Percentiles rank a stretch among this genome's conserved stretches.
phyloP scores from a whole-genome alignment of 495 filamentous ascomycete species.

The Hapsidospora chrysogenum region DNA sequence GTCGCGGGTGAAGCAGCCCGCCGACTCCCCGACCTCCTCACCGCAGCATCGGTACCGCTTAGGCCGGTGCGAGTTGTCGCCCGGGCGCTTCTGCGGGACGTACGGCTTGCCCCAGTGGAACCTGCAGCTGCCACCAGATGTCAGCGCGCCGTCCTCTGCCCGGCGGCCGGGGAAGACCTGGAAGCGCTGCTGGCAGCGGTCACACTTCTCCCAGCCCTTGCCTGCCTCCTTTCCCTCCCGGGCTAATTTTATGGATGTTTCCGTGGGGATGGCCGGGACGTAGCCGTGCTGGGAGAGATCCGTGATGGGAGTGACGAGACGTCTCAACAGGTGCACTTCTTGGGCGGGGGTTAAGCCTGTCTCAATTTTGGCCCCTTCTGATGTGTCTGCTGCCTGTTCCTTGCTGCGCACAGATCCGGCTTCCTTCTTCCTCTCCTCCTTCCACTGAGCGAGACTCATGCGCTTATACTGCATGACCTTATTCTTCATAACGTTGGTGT shows the following conservation, averaged over 20 bases:
- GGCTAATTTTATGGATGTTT: slow-evolving; percentile 43
- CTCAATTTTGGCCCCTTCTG: slow-evolving; percentile 23
- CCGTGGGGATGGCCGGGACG: slow-evolving; percentile 44
- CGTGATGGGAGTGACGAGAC: slow-evolving; percentile 41
- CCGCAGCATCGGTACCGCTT: slow-evolving; percentile 65
- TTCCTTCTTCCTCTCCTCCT: slow-evolving; percentile 22
- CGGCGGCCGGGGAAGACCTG: slow-evolving; percentile 84
- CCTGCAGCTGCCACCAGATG: slow-evolving; percentile 57
- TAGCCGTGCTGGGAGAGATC: slow-evolving; percentile 56
- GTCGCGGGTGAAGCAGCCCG: slow-evolving; percentile 50
- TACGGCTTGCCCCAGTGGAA: slow-evolving; percentile 58
- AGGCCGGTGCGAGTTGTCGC: slow-evolving; percentile 28
- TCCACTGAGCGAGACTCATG: slow-evolving; percentile 55
- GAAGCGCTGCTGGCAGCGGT: slow-evolving; percentile 72
- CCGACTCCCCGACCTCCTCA: slow-evolving; percentile 44
- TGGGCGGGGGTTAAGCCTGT: slow-evolving; percentile 51
- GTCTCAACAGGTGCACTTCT: slow-evolving; percentile 46
- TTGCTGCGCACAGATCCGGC: slow-evolving; percentile 8
- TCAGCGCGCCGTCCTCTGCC: slow-evolving; percentile 59
- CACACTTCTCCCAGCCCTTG: slow-evolving; percentile 70
- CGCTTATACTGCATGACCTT: slow-evolving; percentile 57
- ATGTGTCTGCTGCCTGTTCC: slow-evolving; percentile 6
- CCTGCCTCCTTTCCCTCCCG: slow-evolving; percentile 44
- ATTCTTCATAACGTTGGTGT: slow-evolving; percentile 66
- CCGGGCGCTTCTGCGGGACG: slow-evolving; percentile 24